Evolutionary conservation across 768 basidiomycete genomes (phyloP), one percentile per base, ranked within the genome.

Genomic region (Trametes cingulata): DNA sequence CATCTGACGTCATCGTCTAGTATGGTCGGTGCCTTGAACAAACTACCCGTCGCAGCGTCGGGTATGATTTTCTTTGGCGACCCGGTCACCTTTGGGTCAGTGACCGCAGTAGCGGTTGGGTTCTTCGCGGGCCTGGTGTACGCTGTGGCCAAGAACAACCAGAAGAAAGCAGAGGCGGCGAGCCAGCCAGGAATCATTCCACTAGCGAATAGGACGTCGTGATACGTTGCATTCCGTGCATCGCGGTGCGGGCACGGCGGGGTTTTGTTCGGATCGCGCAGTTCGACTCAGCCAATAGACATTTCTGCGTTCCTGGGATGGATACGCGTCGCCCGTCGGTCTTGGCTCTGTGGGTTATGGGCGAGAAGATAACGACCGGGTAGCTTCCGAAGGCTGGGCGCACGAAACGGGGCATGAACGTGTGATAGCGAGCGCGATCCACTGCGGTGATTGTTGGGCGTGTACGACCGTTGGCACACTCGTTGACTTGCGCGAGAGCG

Each of bases 11-110:
- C 48, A 33, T n/a, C 25, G 22, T 46, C 9, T 64, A 93, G 90
- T 66, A 98, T 98, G 95, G 94, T 97, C 56, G 95, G 95, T 12
- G 95, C 95, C 0, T 75, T 98, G 67, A 98, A 98, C 78, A 98
- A 98, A 78, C 81, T 99, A 19, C 97, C 97, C 37, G 94, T 99
- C 48, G 97, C 97, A 7, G 95, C 94, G 14, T 97, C 95, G n/a
- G 97, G 97, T 22, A 93, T 99, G 88, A 74, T 99, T 61, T 97
- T 97, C 77, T 97, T 97, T 71, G 94, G 93, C 42, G 95, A 99
- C 73, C 76, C 86, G 24, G 88, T 93, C 45, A 97, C 93, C 8
- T 71, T 88, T 51, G 91, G 95, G 43, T 95, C 93, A 17, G 89
- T 98, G 49, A 88, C 90, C 12, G 94, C 95, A 35, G 86, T 99